Evolutionary conservation across 2,329 filamentous ascomycete species (phyloP).

Genomic region (Fusarium sp.): DNA sequence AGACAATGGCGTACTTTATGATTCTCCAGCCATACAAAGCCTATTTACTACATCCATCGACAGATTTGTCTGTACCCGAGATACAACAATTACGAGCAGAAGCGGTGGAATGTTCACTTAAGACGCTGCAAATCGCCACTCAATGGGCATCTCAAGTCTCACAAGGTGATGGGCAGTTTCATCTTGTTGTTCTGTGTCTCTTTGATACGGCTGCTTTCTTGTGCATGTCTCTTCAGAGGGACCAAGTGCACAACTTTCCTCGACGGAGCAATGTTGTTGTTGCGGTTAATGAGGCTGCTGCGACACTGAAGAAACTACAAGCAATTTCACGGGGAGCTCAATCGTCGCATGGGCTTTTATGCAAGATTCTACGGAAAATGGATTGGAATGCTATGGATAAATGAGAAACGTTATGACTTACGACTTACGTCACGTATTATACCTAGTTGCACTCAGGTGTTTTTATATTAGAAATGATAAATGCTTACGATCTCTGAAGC

Average conservation of each 20-base stretch:
- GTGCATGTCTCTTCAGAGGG: neutral
- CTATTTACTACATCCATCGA: neutral
- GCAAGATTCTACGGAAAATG: neutral
- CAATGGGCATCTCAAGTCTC: slow-evolving; percentile 6
- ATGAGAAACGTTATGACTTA: neutral
- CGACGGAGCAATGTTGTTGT: neutral
- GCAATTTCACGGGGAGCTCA: neutral
- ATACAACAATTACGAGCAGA: neutral
- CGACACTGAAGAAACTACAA: neutral
- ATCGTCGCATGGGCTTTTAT: neutral
- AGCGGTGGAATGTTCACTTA: neutral
- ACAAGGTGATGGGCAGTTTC: slow-evolving; percentile 2
- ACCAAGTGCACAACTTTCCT: neutral
- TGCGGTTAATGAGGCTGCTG: neutral
- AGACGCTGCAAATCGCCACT: neutral
- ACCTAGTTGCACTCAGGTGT: neutral
- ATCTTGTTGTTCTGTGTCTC: neutral
- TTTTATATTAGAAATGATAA: neutral
- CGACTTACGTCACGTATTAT: neutral
- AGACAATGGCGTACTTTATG: slow-evolving; percentile 13
- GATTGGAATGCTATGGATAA: neutral
- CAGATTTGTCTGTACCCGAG: neutral
- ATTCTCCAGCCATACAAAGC: slow-evolving; percentile 14
- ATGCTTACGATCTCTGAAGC: neutral
- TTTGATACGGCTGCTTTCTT: slow-evolving; percentile 15